Evolutionary conservation across 345 rosid species (phyloP), one percentile per base, ranked within the genome.

Genomic region (Diplotaxis tenuifolia): DNA sequence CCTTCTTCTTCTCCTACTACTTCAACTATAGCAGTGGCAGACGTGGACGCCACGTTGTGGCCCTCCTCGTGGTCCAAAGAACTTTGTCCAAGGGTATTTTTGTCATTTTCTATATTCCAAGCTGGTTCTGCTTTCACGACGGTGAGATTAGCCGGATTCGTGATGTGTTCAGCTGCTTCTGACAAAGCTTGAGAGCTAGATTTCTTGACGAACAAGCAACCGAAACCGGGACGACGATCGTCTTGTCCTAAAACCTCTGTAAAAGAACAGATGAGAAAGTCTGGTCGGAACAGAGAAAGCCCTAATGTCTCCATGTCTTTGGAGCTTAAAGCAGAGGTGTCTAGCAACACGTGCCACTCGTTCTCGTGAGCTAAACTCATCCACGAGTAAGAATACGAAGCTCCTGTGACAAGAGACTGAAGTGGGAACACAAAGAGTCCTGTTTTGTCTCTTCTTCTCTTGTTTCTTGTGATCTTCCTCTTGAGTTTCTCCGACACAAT

Each of bases 231-330:
- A 8, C 88, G 83, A 8, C 88, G 87, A 64, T 86, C 82, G 0
- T 88, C 92, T 65, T 59, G 6, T 0, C 95, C 96, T 67, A 87
- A 89, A 27, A 89, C 82, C 77, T 88, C 87, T 86, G 75, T 86
- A 72, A 91, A 91, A 4, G 90, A 87, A 81, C 88, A 94, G 10
- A 91, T 71, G 7, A 94, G 80, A 62, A 94, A 89, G 66, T 91
- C 96, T 6, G 97, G 97, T 69, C 83, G 82, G 75, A 89, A 91
- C 12, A 94, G 64, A 57, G 92, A 88, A 3, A 94, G 86, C 1
- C 98, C 98, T 38, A 94, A 68, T 2, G 98, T 88, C 16, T 94
- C 97, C 97, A 94, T 94, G 38, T 88, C 89, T 64, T 91, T 94
- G 4, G 90, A 82, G 23, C 93, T 85, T 55, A 91, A 74, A 19